Percentiles rank a stretch among this genome's conserved stretches.
phyloP scores from a whole-genome alignment of 2,329 filamentous ascomycete species.

The Chaetomium olivaceum region DNA sequence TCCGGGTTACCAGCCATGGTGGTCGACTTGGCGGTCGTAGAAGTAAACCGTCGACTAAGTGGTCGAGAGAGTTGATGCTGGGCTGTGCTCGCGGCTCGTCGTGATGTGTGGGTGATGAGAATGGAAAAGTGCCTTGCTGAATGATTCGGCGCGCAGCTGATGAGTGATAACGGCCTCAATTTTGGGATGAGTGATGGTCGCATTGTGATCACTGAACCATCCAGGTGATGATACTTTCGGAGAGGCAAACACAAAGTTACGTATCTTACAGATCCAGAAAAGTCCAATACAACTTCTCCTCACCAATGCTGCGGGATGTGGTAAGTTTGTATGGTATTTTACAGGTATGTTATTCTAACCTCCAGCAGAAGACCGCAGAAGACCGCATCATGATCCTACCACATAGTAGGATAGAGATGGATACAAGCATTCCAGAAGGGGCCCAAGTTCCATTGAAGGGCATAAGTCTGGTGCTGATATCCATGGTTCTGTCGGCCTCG shows the following conservation, averaged over 20 bases:
- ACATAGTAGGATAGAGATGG: not conserved
- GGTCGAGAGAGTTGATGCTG: not conserved
- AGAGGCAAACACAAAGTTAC: not conserved
- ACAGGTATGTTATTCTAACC: not conserved
- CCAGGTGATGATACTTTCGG: not conserved
- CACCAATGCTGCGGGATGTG: not conserved
- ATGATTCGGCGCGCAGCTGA: not conserved
- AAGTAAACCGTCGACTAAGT: not conserved
- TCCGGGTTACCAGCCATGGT: slow-evolving; percentile 5
- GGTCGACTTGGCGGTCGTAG: not conserved
- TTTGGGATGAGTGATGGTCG: not conserved
- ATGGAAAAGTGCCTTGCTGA: not conserved
- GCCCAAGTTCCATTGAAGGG: not conserved
- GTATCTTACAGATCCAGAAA: not conserved
- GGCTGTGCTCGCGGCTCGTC: not conserved
- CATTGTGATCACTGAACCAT: slow-evolving; percentile 3
- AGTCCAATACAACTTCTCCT: not conserved
- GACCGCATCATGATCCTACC: no score
- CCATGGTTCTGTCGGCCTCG: not conserved
- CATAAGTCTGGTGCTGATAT: not conserved
- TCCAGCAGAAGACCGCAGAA: no score
- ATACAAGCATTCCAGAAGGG: not conserved
- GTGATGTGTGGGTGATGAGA: not conserved
- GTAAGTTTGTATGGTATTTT: not conserved
- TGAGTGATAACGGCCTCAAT: not conserved